Evolutionary conservation across 169 alveolate genomes (phyloP), one percentile per base, ranked within the genome.

Genomic region (Plasmodium gallinaceum): DNA sequence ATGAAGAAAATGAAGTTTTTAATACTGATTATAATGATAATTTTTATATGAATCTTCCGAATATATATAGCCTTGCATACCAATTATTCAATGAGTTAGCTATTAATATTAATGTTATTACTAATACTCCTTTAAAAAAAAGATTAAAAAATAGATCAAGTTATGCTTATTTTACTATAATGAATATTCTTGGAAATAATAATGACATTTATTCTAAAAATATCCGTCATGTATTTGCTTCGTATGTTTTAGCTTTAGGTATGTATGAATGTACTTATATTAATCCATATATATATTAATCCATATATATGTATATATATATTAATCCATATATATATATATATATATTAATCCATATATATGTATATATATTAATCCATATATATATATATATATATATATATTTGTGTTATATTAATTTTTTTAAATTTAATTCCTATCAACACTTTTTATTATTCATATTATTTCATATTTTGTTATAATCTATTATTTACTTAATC

Each of bases 31-130:
- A 76, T 48, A 69, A 57, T 9, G n/a, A 8, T 20, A 45, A 39
- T 14, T 76, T 62, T 37, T 76, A 48, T 24, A 46, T 9, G 10
- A 61, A 37, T 10, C 26, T 76, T 6, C 89, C 89, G n/a, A 76
- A 76, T 76, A 72, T 76, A 7, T 76, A 76, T n/a, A 76, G 89
- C 62, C 54, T 76, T 46, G 89, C 89, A 7, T 76, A 76, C 62
- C 89, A 76, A 45, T 43, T 76, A 42, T 76, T 76, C 52, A 76
- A 76, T 22, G 89, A 76, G 45, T 48, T 76, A 46, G 89, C 89
- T 45, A 76, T 76, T 42, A 76, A 76, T 42, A 76, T 76, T 71
- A 76, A 76, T 22, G 88, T 74, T 9, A 57, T 76, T 48, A 64
- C 89, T 5, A 76, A 76, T 32, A 24, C 75, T 6, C 89, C 89